phyloP scores from a whole-genome alignment of 73 alveolate species.

The Blepharisma japonicum region DNA sequence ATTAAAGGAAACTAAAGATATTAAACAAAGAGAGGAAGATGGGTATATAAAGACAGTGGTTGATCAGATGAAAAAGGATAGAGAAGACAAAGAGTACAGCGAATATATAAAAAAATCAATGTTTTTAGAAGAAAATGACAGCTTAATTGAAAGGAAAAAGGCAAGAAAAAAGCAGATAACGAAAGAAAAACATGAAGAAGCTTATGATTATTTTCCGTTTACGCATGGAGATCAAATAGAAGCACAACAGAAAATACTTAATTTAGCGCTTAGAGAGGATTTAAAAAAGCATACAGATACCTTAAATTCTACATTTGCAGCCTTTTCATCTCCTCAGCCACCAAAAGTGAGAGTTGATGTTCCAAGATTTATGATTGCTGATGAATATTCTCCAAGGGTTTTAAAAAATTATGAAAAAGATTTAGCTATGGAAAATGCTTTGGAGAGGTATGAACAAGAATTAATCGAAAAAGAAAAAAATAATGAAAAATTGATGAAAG shows the following conservation, averaged over 20 bases:
- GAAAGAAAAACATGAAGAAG: neutral
- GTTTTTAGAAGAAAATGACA: neutral
- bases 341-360: conserved; percentile 7
- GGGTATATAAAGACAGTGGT: conserved; percentile 4
- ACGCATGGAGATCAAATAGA: conserved; percentile 61
- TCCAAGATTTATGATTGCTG: conserved; percentile 30
- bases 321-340: neutral
- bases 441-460: conserved; percentile 28
- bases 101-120: neutral
- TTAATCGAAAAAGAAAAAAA: conserved; percentile 10
- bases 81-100: conserved; percentile 10
- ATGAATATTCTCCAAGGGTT: conserved; percentile 28
- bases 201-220: conserved; percentile 45
- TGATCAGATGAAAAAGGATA: conserved; percentile 32
- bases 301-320: conserved; percentile 1
- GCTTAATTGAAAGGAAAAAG: conserved; percentile 5
- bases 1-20: conserved; percentile 26
- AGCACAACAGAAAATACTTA: conserved; percentile 33
- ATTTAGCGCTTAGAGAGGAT: conserved; percentile 38
- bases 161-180: neutral
- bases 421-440: conserved; percentile 31
- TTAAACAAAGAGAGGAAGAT: conserved; percentile 31
- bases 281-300: conserved; percentile 1
- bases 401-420: conserved; percentile 16
- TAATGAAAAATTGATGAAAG: neutral